These are phyloP conservation scores for Leccinum uliginosum DNA, from an alignment of 768 basidiomycete genomes.

Conservation along the genomic window DNA sequence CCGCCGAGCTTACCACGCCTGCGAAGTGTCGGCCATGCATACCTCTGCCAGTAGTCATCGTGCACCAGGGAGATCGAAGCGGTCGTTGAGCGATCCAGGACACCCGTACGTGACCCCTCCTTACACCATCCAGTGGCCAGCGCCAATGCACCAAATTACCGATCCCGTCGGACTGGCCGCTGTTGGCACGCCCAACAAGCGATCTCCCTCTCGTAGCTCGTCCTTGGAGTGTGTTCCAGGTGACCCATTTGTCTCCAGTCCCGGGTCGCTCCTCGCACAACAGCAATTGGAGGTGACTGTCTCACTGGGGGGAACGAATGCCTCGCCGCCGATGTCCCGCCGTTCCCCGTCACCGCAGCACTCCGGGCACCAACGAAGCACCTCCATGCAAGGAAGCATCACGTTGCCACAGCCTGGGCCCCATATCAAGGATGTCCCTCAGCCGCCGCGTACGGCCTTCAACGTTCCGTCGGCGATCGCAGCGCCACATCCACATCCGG, in stretches of 20 bases:
- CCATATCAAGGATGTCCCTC: constrained; percentile 18
- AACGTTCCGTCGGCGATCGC: constrained; percentile 7
- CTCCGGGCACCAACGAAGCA: constrained; percentile 7
- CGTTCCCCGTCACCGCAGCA: constrained; percentile 18
- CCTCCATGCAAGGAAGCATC: constrained; percentile 19
- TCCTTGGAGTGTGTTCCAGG: constrained; percentile 17
- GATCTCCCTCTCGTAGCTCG: constrained; percentile 18
- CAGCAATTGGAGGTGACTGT: neutral
- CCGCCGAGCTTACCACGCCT: neutral
- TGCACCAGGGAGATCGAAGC: constrained; percentile 9
- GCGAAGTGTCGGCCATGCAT: constrained; percentile 11
- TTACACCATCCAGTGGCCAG: constrained; percentile 22
- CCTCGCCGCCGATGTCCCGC: constrained; percentile 16
- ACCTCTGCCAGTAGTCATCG: constrained; percentile 8
- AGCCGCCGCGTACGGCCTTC: constrained; percentile 16
- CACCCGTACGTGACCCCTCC: constrained; percentile 19
- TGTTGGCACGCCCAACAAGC: neutral
- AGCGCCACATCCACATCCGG: constrained; percentile 14
- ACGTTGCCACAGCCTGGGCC: constrained; percentile 13
- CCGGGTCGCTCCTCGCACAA: constrained; percentile 9
- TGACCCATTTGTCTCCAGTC: constrained; percentile 10
- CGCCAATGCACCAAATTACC: constrained; percentile 21
- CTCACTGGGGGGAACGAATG: constrained; percentile 3
- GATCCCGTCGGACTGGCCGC: constrained; percentile 9
- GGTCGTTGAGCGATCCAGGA: constrained; percentile 23